phyloP scores from a whole-genome alignment of 305 asterid species.

The Petunia hybrid region DNA sequence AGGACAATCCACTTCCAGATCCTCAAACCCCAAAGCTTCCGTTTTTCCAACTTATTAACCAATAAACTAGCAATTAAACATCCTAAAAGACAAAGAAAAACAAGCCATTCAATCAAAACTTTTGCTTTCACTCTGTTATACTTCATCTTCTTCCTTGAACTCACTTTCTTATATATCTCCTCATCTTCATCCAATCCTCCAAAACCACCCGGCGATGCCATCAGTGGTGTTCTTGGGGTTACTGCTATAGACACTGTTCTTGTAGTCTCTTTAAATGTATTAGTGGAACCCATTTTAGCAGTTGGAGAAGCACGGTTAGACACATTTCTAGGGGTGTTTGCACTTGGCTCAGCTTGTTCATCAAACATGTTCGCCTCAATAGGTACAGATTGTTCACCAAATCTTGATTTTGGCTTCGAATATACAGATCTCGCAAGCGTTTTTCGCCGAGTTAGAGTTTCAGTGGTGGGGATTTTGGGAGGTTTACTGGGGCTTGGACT shows the following conservation, averaged over 20 bases:
- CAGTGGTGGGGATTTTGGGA: slow-evolving; percentile 58
- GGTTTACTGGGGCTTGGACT: slow-evolving; percentile 58
- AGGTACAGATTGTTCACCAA: slow-evolving; percentile 68
- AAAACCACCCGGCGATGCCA: slow-evolving; percentile 54
- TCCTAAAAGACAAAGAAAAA: slow-evolving; percentile 64
- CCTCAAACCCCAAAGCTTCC: slow-evolving; percentile 60
- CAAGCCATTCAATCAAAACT: slow-evolving; percentile 70
- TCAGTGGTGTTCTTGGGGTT: slow-evolving; percentile 60
- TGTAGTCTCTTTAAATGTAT: slow-evolving; percentile 39
- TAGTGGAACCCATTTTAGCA: slow-evolving; percentile 36
- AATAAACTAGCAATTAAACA: slow-evolving; percentile 62
- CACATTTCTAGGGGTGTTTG: slow-evolving; percentile 24
- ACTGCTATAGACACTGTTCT: slow-evolving; percentile 36
- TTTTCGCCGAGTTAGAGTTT: slow-evolving; percentile 57
- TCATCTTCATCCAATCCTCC: slow-evolving; percentile 70
- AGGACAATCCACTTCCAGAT: slow-evolving; percentile 76
- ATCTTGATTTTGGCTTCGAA: slow-evolving; percentile 82
- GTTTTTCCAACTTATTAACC: slow-evolving; percentile 44
- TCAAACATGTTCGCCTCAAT: slow-evolving; percentile 49
- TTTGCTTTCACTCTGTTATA: slow-evolving; percentile 59
- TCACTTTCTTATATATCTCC: slow-evolving; percentile 77
- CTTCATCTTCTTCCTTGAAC: slow-evolving; percentile 58
- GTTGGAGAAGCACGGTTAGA: slow-evolving; percentile 58
- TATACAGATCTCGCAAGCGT: slow-evolving; percentile 57
- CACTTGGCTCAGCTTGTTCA: slow-evolving; percentile 40